Percentiles rank a stretch among this genome's conserved stretches.
These are phyloP conservation scores for Verticillium nubilum DNA, from an alignment of 2,329 filamentous ascomycete species.

Conservation along the genomic window DNA sequence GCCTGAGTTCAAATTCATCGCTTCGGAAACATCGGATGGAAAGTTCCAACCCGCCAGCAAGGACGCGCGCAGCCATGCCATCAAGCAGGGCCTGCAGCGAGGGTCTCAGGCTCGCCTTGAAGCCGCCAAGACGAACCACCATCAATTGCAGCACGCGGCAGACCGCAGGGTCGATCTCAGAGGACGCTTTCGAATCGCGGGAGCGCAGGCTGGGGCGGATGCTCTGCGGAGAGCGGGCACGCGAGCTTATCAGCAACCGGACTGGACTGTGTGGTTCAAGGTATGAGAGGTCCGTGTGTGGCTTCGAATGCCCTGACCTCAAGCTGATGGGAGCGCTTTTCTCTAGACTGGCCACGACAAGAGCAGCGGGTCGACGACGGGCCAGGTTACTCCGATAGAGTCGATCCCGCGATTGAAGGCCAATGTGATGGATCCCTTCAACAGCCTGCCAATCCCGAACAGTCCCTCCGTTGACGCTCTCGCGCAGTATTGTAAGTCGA, in stretches of 20 bases:
- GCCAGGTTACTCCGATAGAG: neutral
- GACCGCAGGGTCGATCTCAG: constrained; percentile 5
- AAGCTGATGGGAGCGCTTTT: neutral
- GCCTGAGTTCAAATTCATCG: constrained; percentile 11
- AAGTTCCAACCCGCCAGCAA: constrained; percentile 6
- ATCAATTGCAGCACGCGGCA: constrained; percentile 1
- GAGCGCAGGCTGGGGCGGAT: neutral
- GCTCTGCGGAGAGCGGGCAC: neutral
- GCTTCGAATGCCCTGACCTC: too few species aligned
- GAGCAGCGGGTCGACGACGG: neutral
- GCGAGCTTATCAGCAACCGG: neutral
- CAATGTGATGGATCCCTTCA: constrained; percentile 10
- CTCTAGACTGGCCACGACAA: neutral
- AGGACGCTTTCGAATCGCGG: constrained; percentile 10
- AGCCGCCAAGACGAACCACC: neutral
- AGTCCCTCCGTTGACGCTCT: constrained; percentile 7
- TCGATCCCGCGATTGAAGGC: neutral
- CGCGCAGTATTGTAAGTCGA: constrained; percentile 9
- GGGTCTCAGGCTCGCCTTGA: neutral
- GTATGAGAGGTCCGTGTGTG: neutral
- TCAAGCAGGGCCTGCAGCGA: constrained; percentile 9
- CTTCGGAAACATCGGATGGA: constrained; percentile 1
- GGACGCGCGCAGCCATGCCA: constrained; percentile 10
- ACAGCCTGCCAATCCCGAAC: constrained; percentile 10
- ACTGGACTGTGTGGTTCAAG: neutral